Evolutionary conservation across 352 stramenopile species (phyloP).

Genomic region (Globisporangium nagaii): DNA sequence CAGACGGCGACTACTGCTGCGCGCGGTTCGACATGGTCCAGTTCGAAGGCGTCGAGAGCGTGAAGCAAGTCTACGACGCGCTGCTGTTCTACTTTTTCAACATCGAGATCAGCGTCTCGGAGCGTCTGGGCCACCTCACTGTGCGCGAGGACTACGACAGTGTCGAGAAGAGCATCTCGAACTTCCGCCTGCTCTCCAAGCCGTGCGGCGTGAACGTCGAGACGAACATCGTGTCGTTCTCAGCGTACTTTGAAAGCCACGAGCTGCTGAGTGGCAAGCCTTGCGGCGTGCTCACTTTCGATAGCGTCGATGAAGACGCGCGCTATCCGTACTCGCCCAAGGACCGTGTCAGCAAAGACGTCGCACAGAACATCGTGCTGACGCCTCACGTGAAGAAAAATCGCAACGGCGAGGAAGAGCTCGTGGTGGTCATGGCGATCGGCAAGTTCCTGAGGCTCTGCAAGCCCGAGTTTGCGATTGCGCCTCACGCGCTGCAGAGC

Average conservation of each 20-base stretch:
- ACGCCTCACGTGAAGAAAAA: neutral
- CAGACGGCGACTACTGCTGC: slow-evolving; percentile 24
- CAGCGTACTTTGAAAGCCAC: slow-evolving; percentile 1
- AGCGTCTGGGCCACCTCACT: slow-evolving; percentile 39
- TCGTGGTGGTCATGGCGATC: neutral
- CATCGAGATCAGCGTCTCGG: slow-evolving; percentile 57
- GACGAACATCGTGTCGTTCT: neutral
- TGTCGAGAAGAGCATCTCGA: slow-evolving; percentile 22
- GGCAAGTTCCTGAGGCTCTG: slow-evolving; percentile 3
- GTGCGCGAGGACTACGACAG: slow-evolving; percentile 42
- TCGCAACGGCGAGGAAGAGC: neutral
- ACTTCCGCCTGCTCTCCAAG: slow-evolving; percentile 25
- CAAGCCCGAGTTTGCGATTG: neutral
- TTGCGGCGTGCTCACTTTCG: neutral
- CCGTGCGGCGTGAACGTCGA: neutral
- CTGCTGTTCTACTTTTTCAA: slow-evolving; percentile 39
- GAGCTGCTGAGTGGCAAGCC: neutral
- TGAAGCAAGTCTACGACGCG: slow-evolving; percentile 50
- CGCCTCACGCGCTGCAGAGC: neutral
- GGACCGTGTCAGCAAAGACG: neutral
- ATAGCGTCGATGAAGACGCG: neutral
- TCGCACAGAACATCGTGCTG: neutral
- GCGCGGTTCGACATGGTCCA: slow-evolving; percentile 30
- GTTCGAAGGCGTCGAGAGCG: slow-evolving; percentile 35
- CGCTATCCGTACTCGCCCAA: neutral